Percentiles rank a stretch among this genome's conserved stretches.
Conservation (phyloP, 345 rosid genomes). For the Brassica juncea region DNA sequence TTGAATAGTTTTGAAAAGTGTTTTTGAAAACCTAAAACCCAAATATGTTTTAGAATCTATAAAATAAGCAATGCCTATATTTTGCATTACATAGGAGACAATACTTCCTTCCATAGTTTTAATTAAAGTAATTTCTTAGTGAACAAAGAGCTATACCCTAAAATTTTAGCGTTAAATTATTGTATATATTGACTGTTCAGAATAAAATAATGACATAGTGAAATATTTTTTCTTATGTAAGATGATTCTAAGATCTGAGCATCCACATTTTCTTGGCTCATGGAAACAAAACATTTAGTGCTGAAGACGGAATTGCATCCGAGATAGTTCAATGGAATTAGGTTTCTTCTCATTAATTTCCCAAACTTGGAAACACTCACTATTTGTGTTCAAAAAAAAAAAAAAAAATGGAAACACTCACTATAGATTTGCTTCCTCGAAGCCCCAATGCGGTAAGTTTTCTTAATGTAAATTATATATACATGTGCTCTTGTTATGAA, state of each 20-base stretch:
- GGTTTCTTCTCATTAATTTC: conserved; percentile 42
- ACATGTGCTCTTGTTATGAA: too few relatives aligned
- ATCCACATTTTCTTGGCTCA: conserved; percentile 12
- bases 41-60: neutral
- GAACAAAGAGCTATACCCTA: neutral
- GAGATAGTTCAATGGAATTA: conserved; percentile 42
- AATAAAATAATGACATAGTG: neutral
- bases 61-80: neutral
- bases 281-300: conserved; percentile 41
- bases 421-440: neutral
- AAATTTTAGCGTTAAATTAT: neutral
- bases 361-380: conserved; percentile 13
- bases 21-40: neutral
- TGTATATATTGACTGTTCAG: neutral
- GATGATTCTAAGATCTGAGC: conserved; percentile 32
- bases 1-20: neutral
- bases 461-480: neutral
- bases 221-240: neutral
- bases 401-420: conserved; percentile 5
- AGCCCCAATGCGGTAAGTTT: neutral
- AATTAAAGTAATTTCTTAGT: neutral
- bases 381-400: neutral
- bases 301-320: conserved; percentile 39
- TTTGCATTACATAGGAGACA: neutral
- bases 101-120: neutral